Evolutionary conservation across 257 asterid genomes (phyloP).

Genomic region (Asclepias syriaca): DNA sequence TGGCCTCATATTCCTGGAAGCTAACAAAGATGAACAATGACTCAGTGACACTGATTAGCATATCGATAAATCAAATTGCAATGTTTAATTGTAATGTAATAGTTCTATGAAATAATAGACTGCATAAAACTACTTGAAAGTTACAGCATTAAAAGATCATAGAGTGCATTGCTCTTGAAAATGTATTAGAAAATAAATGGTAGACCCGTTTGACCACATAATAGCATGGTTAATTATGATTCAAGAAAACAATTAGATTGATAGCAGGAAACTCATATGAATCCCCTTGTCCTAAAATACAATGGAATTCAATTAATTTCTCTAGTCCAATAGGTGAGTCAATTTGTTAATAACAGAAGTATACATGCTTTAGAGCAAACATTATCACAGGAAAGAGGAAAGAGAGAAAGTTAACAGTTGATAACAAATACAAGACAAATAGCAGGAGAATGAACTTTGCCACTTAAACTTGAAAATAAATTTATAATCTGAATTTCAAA

Average conservation of each 20-base stretch:
- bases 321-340: background rate
- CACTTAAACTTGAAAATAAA: background rate
- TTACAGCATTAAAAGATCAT: background rate
- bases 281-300: background rate
- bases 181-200: background rate
- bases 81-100: background rate
- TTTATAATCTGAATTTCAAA: background rate
- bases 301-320: background rate
- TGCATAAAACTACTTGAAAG: background rate
- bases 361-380: background rate
- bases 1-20: conserved; percentile 49
- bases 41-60: background rate
- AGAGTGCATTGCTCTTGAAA: background rate
- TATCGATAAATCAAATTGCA: background rate
- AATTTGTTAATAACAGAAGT: background rate
- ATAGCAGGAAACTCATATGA: background rate
- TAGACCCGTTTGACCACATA: background rate
- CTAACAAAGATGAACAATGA: background rate
- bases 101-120: background rate
- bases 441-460: background rate
- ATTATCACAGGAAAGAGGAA: background rate
- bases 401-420: background rate
- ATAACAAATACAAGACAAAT: background rate
- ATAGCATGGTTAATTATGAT: background rate
- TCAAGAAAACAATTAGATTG: background rate